Evolutionary conservation across 106 monocot genomes (phyloP), one percentile per base, ranked within the genome.

Genomic region (Gastrodia elata): DNA sequence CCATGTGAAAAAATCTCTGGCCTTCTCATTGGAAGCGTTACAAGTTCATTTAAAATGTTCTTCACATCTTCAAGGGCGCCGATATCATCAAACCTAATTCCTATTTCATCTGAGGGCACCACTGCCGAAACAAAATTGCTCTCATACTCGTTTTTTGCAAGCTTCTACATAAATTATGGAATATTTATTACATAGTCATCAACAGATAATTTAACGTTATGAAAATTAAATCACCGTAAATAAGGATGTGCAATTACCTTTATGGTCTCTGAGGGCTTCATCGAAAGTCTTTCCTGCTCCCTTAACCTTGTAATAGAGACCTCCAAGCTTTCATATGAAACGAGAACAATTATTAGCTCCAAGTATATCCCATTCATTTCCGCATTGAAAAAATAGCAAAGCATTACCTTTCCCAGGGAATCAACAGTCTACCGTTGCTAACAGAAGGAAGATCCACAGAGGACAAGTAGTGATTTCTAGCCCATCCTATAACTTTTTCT

Each of bases 61-160:
- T 98, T 98, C 44, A 98, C 93, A 79, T 93, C 90, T 57, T 98
- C 98, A 59, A 98, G 86, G 73, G 98, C 98, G 15, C 98, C 98
- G 79, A 98, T 89, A 79, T 98, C 93, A 74, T 93, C 93, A 83
- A 93, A 98, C 43, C 79, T 93, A 26, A 98, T 91, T 43, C 88
- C 98, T 75, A 91, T 82, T 82, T 98, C 98, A 73, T 88, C 90
- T 68, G 98, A 80, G 13, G 93, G 87, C 35, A 98, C 90, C 55
- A 98, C 93, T 4, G 98, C 88, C 32, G 93, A 91, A 79, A 98
- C 73, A 52, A 98, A 98, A 76, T 91, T 91, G 76, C 82, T 91
- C 79, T 98, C 98, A 75, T 88, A 98, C 52, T 98, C 98, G 70
- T 98, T 93, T 85, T 91, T 98, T 52, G 93, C 90, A 70, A 91